These are phyloP conservation scores for Metschnikowia arizonensis DNA, from an alignment of 805 yeast genomes.

Conservation along the genomic window DNA sequence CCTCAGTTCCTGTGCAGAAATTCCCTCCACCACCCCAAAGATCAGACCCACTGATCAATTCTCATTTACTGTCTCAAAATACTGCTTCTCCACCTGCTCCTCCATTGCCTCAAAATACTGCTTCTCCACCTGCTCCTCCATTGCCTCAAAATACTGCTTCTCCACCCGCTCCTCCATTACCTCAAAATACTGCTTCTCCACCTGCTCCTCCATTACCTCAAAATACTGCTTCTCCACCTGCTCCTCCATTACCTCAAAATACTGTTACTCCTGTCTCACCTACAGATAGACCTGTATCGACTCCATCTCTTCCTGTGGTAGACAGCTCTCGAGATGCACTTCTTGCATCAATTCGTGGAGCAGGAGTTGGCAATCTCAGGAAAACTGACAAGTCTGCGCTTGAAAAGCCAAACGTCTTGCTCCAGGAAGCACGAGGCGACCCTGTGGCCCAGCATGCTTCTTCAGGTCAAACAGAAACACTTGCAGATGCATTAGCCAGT, in stretches of 20 bases:
- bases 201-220: conserved; percentile 27
- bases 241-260: conserved; percentile 23
- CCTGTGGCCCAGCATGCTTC: conserved; percentile 37
- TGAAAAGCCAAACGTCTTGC: conserved; percentile 69
- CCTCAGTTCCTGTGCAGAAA: not conserved
- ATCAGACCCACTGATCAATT: not conserved
- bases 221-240: conserved; percentile 20
- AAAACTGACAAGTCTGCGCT: conserved; percentile 81
- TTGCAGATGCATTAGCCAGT: conserved; percentile 85
- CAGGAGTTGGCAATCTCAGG: conserved; percentile 65
- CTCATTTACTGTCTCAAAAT: not conserved
- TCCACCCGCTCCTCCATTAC: conserved; percentile 10
- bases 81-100: not conserved
- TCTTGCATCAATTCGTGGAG: conserved; percentile 78
- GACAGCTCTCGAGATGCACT: conserved; percentile 74
- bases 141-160: not conserved
- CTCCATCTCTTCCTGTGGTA: conserved; percentile 18
- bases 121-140: no score
- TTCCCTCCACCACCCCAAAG: conserved; percentile 1
- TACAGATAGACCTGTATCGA: conserved; percentile 18
- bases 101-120: conserved; percentile 27
- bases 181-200: conserved; percentile 25
- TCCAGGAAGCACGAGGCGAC: conserved; percentile 71
- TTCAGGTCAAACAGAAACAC: conserved; percentile 54
- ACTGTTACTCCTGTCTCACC: conserved; percentile 23